phyloP scores from a whole-genome alignment of 129 eudicot genomes.

The Solidago caesia region DNA sequence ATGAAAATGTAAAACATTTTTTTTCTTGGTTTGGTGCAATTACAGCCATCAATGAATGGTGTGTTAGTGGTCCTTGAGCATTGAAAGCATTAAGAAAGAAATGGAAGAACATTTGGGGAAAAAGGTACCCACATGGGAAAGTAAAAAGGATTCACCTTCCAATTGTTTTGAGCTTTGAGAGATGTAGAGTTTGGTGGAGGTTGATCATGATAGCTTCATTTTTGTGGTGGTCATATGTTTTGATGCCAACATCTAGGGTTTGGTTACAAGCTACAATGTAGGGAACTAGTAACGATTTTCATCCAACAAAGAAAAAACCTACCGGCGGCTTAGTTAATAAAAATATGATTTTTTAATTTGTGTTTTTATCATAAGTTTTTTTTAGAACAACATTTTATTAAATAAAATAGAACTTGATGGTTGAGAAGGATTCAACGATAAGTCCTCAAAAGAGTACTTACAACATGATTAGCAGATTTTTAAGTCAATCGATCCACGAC shows the following conservation, averaged over 20 bases:
- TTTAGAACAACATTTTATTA: too few relatives aligned
- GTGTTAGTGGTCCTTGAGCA: conserved; percentile 38
- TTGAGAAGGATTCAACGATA: too few relatives aligned
- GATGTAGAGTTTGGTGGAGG: conserved; percentile 36
- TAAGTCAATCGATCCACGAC: too few relatives aligned
- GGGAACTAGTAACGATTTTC: too few relatives aligned
- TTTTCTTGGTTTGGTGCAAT: conserved; percentile 12
- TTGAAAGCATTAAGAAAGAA: conserved; percentile 32
- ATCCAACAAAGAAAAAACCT: too few relatives aligned
- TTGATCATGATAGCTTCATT: conserved; percentile 28
- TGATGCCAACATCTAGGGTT: conserved; percentile 32
- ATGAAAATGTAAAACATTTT: background rate
- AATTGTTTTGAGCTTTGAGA: conserved; percentile 30
- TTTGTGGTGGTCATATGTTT: conserved; percentile 32
- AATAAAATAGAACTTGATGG: too few relatives aligned
- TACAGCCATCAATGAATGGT: conserved; percentile 25
- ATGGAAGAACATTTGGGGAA: conserved; percentile 36
- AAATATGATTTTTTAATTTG: too few relatives aligned
- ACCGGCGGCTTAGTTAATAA: too few relatives aligned
- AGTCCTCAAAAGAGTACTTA: too few relatives aligned
- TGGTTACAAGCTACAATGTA: background rate
- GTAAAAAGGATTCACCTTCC: conserved; percentile 34
- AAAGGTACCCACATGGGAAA: conserved; percentile 45
- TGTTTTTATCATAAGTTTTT: too few relatives aligned
- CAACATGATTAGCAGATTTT: too few relatives aligned